Evolutionary conservation across 371 early-diverging fungal species (phyloP), one percentile per base, ranked within the genome.

Genomic region (Nematocida sp.): DNA sequence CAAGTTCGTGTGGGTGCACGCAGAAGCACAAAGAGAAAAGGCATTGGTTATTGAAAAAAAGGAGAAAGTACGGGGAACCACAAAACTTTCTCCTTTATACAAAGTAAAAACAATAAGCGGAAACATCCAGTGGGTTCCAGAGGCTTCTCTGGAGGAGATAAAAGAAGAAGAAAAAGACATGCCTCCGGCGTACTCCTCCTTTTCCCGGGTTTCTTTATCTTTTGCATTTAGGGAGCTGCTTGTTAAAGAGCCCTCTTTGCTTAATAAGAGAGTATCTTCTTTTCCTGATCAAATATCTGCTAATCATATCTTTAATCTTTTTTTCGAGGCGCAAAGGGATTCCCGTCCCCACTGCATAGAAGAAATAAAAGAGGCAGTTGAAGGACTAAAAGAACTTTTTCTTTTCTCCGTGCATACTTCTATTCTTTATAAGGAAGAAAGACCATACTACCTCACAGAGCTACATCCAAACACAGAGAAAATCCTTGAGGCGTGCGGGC

Each of bases 341-440:
- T 2, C 7, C 4, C 56, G 48, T 3, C 75, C 67, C 53, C 75
- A 71, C 9, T 35, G 16, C 9, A 36, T 5, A 26, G 75, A 71
- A 32, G 75, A 71, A 33, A 54, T 71, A n/a, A 71, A 71, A 35
- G 75, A 71, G 63, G 61, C 38, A 49, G 50, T 61, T 11, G 25
- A 60, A 26, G 75, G 75, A 1, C 57, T 71, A 28, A 71, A 61
- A 54, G 75, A 71, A 25, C 25, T 71, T 2, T 71, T 71, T 47
- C 30, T 71, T 5, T 50, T 57, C 42, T 18, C 53, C 20, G 63
- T 61, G 0, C 75, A 71, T 4, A 71, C 60, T 1, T 45, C 28
- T n/a, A 61, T 61, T 53, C 51, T 71, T 28, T 71, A 71, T 36
- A 49, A 51, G 45, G 61, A 71, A 35, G 75, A 71, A 51, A 60